phyloP scores from a whole-genome alignment of 2,329 filamentous ascomycete species.

The Alternaria sp. region DNA sequence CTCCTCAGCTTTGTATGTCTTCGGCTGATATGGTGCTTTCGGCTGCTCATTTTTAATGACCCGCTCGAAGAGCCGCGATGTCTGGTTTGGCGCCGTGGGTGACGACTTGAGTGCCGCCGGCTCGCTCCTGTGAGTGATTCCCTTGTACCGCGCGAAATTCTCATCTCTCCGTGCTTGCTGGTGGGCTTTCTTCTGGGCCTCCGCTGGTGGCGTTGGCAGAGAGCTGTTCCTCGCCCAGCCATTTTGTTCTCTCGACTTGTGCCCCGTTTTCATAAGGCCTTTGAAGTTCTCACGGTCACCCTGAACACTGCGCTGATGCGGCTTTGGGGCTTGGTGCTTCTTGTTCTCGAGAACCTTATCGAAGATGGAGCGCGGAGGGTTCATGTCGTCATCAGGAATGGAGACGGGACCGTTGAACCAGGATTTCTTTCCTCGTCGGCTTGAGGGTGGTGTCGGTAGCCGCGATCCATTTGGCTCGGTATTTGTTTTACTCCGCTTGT shows the following conservation, averaged over 20 bases:
- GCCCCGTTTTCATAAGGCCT: constrained; percentile 15
- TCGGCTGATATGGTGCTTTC: constrained; percentile 18
- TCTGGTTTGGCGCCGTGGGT: constrained; percentile 9
- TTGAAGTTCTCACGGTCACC: constrained; percentile 19
- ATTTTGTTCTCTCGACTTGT: constrained; percentile 2
- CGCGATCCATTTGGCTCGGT: constrained; percentile 13
- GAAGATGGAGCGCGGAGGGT: constrained; percentile 12
- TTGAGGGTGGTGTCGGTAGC: constrained; percentile 1
- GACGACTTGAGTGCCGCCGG: not conserved
- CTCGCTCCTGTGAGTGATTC: not conserved
- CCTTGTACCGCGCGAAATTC: not conserved
- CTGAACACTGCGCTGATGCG: constrained; percentile 13
- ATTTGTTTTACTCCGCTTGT: constrained; percentile 23
- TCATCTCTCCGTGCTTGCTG: constrained; percentile 9
- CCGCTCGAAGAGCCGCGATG: constrained; percentile 10
- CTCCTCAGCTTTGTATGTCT: constrained; percentile 16
- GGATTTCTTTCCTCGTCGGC: constrained; percentile 1
- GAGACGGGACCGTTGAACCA: constrained; percentile 25
- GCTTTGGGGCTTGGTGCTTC: constrained; percentile 2
- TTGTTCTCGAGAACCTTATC: constrained; percentile 21
- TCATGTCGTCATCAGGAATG: constrained; percentile 19
- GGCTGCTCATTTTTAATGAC: constrained; percentile 11
- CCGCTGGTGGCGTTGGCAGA: constrained; percentile 30
- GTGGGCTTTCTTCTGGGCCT: constrained; percentile 14
- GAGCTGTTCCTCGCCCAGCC: constrained; percentile 13